phyloP scores from a whole-genome alignment of 768 basidiomycete species.

The Sarcomyxa edulis region DNA sequence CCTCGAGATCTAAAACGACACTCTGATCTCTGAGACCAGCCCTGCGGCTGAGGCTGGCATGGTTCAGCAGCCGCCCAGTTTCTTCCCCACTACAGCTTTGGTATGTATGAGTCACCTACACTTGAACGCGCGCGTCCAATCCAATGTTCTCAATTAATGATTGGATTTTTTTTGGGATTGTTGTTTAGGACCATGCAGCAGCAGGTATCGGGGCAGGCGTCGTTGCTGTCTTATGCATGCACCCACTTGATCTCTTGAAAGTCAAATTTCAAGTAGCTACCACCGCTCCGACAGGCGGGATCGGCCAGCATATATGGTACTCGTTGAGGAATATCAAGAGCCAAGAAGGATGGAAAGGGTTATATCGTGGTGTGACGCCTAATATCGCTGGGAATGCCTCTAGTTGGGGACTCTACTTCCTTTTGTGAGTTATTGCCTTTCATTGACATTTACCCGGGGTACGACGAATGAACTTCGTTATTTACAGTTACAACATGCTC shows the following conservation, averaged over 20 bases:
- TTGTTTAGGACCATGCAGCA: conserved; percentile 85
- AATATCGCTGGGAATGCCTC: conserved; percentile 94
- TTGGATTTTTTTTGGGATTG: background rate
- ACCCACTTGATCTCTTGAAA: conserved; percentile 94
- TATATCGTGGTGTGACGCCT: conserved; percentile 86
- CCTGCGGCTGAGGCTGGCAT: conserved; percentile 23
- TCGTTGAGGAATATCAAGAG: conserved; percentile 70
- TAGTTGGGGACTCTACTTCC: conserved; percentile 97
- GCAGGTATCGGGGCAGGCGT: conserved; percentile 93
- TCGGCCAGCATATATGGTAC: conserved; percentile 72
- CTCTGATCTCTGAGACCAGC: no score
- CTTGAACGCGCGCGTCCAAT: background rate
- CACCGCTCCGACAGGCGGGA: conserved; percentile 47
- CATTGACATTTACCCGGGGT: no score
- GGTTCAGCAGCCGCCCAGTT: conserved; percentile 41
- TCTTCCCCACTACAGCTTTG: conserved; percentile 45
- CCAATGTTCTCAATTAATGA: background rate
- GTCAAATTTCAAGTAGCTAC: conserved; percentile 90
- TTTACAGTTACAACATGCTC: conserved; percentile 82
- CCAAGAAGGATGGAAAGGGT: conserved; percentile 73
- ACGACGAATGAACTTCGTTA: conserved; percentile 3
- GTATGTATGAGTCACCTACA: no score
- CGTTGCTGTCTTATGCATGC: conserved; percentile 91
- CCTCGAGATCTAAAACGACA: no score
- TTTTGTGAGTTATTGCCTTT: conserved; percentile 70